A percentile compares a stretch with the other conserved stretches of the same genome.
Evolutionary conservation across 495 filamentous ascomycete genomes (phyloP).

Genomic region (Tuber aestivum): DNA sequence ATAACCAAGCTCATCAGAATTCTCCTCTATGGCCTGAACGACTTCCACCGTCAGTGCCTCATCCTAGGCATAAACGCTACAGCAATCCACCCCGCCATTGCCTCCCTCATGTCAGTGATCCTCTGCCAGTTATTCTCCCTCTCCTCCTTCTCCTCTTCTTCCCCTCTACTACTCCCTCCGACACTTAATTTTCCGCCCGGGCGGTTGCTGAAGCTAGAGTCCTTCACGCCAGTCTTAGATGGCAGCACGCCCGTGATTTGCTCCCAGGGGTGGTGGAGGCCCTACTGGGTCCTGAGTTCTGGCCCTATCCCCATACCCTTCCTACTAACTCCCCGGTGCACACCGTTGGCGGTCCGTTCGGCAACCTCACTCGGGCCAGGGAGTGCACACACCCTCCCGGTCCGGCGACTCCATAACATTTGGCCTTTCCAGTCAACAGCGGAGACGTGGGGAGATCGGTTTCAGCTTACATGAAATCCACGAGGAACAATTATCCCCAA

Average conservation of each 20-base stretch:
- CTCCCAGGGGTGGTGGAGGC: no score
- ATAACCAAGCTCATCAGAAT: slow-evolving; percentile 21
- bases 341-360: no score
- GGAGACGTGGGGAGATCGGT: slow-evolving; percentile 28
- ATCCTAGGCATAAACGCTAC: slow-evolving; percentile 35
- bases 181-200: slow-evolving; percentile 8
- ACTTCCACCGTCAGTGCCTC: slow-evolving; percentile 21
- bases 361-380: slow-evolving; percentile 43
- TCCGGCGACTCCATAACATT: slow-evolving; percentile 44
- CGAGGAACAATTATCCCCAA: slow-evolving; percentile 78
- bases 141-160: not conserved
- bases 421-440: slow-evolving; percentile 3
- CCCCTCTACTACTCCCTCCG: not conserved
- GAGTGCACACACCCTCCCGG: slow-evolving; percentile 48
- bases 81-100: slow-evolving; percentile 11
- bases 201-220: no score
- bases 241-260: no score
- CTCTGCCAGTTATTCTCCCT: slow-evolving; percentile 7
- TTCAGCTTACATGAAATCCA: slow-evolving; percentile 49
- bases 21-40: slow-evolving; percentile 6
- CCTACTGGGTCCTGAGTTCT: not conserved
- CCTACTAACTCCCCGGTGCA: no score
- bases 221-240: no score
- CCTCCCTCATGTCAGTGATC: slow-evolving; percentile 10
- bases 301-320: not conserved